A percentile compares a stretch with the other conserved stretches of the same genome.
Conservation (phyloP, 2,329 filamentous ascomycete species). For the Eurotiales sp. region DNA sequence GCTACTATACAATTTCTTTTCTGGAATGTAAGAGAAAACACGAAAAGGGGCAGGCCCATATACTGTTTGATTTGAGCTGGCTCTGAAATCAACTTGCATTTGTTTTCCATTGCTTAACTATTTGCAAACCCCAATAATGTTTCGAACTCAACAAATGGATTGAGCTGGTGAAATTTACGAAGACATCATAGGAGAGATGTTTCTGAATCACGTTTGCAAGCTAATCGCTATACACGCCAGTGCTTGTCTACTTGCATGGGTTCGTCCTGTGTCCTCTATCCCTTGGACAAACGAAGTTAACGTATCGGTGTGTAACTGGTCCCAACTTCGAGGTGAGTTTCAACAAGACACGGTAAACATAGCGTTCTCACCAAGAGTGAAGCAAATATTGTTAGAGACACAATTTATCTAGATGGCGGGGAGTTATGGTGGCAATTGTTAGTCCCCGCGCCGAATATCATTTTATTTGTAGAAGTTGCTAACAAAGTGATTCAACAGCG, state of each 20-base stretch:
- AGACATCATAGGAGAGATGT: constrained; percentile 1
- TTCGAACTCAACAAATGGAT: background rate
- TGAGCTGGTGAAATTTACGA: background rate
- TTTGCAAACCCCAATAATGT: background rate
- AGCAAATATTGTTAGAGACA: constrained; percentile 60
- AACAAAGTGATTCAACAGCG: constrained; percentile 20
- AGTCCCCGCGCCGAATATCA: no score
- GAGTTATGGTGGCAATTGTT: constrained; percentile 50
- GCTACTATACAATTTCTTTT: no score
- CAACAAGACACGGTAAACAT: background rate
- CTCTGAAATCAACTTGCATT: background rate
- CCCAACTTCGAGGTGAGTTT: constrained; percentile 34
- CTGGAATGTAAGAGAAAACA: background rate
- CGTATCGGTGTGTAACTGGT: constrained; percentile 59
- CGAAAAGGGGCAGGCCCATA: background rate
- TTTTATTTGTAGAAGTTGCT: background rate
- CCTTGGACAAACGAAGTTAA: constrained; percentile 48
- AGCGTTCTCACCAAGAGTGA: background rate
- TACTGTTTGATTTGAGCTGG: background rate
- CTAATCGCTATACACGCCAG: background rate
- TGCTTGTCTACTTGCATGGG: background rate
- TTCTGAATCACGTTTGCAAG: background rate
- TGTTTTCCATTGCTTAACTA: background rate
- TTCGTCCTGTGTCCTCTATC: background rate
- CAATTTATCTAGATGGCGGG: constrained; percentile 64